Base-by-base conservation (phyloP, 495 filamentous ascomycete genomes). In the Hypoxylon intermedium region DNA sequence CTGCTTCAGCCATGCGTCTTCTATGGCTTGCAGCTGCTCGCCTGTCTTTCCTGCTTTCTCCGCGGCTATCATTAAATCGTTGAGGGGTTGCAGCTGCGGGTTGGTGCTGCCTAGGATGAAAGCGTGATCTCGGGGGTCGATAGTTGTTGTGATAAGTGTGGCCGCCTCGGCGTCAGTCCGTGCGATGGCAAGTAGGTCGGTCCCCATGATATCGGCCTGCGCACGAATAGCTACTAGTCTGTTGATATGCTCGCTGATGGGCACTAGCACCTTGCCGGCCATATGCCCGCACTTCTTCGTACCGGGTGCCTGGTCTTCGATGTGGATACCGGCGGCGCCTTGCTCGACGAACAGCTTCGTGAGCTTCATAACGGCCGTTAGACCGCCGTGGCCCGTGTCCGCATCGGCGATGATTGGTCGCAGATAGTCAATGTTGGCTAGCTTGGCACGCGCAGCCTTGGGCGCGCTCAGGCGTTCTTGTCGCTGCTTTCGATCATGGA, bases 201-300 rank as follows among this genome's bases (percentile, higher is more conserved):
- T 77, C 50, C 92, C 94, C 94, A 98, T 97, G 73, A 98, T 98
- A 70, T 98, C 94, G 55, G 94, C 93, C 75, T 98, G 94, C 6
- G 94, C 94, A 58, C 94, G 87, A 74, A 98, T 97, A 63, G 94
- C 92, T 28, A 98, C 92, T 15, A 98, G 83, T 20, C 94, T 89
- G 80, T 98, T 98, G 82, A 98, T 96, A 79, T 98, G 94, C 78
- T 98, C 94, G 77, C 85, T 89, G 74, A 98, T 96, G 31, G 94
- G 94, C 45, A 98, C 94, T 42, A 98, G 83, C 24, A 98, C 94
- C 80, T 98, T 98, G 65, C 94, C 94, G 60, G 94, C 94, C 94
- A 98, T 98, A 77, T 98, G 94, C 52, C 94, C 94, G 71, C 94
- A 98, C 81, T 98, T 98, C 85, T 98, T 98, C 31, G 94, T 98